Conservation (phyloP, 2,329 filamentous ascomycete species). For the Graphiopsis chlorocephala region DNA sequence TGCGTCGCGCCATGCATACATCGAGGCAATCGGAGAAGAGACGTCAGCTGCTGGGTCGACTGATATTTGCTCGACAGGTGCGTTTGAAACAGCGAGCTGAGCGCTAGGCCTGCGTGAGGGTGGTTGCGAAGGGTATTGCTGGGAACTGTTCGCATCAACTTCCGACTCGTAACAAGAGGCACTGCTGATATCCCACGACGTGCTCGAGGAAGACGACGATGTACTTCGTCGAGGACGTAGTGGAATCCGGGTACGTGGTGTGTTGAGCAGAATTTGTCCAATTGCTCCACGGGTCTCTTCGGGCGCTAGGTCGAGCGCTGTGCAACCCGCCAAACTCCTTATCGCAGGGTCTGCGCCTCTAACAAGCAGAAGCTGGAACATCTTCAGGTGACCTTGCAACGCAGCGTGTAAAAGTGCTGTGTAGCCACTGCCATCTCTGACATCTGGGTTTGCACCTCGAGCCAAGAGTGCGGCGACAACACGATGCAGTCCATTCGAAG, state of each 20-base stretch:
- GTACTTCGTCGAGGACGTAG: conserved; percentile 7
- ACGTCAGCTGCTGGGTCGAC: neutral
- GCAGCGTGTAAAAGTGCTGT: conserved; percentile 80
- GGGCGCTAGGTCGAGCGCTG: conserved; percentile 65
- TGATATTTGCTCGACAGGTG: neutral
- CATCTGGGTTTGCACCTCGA: conserved; percentile 72
- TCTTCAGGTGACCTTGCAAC: conserved; percentile 70
- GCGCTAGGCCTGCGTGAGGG: neutral
- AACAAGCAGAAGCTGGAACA: conserved; percentile 71
- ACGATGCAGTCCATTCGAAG: conserved; percentile 69
- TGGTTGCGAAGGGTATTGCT: neutral
- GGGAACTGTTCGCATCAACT: conserved; percentile 12
- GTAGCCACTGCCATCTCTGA: conserved; percentile 74
- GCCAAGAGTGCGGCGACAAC: conserved; percentile 75
- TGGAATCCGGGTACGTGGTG: conserved; percentile 15
- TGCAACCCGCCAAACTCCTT: conserved; percentile 67
- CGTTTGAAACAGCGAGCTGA: neutral
- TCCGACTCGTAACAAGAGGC: conserved; percentile 21
- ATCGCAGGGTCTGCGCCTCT: conserved; percentile 70
- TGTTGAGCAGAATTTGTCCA: conserved; percentile 15
- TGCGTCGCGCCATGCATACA: conserved; percentile 71
- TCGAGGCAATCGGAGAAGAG: conserved; percentile 56
- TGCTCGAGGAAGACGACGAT: conserved; percentile 9
- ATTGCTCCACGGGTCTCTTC: conserved; percentile 9
- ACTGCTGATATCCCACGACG: conserved; percentile 21